Evolutionary conservation across 2,329 filamentous ascomycete genomes (phyloP), one percentile per base, ranked within the genome.

Genomic region (Pseudogymnoascus sp.): DNA sequence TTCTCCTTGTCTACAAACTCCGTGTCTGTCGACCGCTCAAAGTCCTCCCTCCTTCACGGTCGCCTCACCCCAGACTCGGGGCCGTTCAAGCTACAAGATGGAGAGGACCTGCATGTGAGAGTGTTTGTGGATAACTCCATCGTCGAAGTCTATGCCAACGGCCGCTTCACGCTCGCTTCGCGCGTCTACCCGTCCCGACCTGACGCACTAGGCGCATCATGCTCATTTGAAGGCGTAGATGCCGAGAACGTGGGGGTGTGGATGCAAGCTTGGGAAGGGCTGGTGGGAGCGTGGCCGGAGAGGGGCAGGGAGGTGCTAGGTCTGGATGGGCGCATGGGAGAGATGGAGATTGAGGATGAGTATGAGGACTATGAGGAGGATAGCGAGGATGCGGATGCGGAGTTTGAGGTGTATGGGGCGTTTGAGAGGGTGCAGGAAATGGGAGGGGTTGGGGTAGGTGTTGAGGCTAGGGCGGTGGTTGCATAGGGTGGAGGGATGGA

Each of bases 141-240:
- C 55, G 3, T 68, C 4, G 67, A 69, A 33, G 62, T 69, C 2
- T 69, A 63, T 36, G 66, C 62, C 3, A 68, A 69, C 59, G 65
- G 65, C 25, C 36, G 65, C 15, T 67, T 68, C 55, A 64, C 66
- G 4, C n/a, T 67, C 6, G 64, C 66, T 0, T 64, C 65, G 9
- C 61, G 65, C 21, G 44, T 69, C 5, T 69, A 69, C 60, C 67
- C 66, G 2, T 63, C 51, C n/a, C 39, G 63, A 4, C 61, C 63
- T 25, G 61, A 61, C 21, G 62, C 65, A 1, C 17, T 61, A 0
- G 61, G 64, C 6, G 64, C 41, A 3, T 64, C 62, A 3, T 65
- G 60, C 25, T 55, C 64, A n/a, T 67, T 69, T 51, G 64, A 64
- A 2, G 61, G 31, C 1, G 65, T 67, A 35, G 62, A 64, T 42